Evolutionary conservation across 2,329 filamentous ascomycete species (phyloP).

Genomic region (Cyphellophora attinorum): DNA sequence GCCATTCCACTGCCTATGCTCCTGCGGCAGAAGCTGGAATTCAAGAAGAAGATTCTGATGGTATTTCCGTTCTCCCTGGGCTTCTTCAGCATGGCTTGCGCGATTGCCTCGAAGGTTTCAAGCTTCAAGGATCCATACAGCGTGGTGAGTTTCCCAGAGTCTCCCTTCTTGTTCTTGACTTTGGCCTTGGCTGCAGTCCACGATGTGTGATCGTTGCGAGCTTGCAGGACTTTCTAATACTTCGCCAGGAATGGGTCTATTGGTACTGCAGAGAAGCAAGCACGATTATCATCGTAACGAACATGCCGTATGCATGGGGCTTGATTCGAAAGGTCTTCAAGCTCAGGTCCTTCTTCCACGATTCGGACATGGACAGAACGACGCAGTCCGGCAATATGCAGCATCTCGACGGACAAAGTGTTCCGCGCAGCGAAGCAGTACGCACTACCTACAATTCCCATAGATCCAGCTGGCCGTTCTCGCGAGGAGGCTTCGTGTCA

Average conservation of each 20-base stretch:
- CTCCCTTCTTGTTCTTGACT: too few species aligned
- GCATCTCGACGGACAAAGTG: constrained; percentile 8
- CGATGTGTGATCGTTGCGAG: too few species aligned
- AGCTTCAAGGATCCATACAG: constrained; percentile 50
- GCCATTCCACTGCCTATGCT: constrained; percentile 38
- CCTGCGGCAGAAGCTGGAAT: constrained; percentile 29
- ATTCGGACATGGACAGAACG: constrained; percentile 12
- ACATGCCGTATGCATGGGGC: constrained; percentile 52
- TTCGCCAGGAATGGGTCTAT: constrained; percentile 50
- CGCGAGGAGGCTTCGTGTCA: too few species aligned
- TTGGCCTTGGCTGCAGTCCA: too few species aligned
- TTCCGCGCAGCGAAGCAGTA: too few species aligned
- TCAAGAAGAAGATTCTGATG: constrained; percentile 42
- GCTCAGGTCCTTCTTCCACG: constrained; percentile 21
- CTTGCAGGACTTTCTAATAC: too few species aligned
- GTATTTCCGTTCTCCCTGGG: constrained; percentile 49
- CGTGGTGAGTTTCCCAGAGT: too few species aligned
- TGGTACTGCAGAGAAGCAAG: constrained; percentile 54
- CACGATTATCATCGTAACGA: constrained; percentile 51
- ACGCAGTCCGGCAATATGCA: constrained; percentile 8
- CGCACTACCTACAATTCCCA: too few species aligned
- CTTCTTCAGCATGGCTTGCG: constrained; percentile 46
- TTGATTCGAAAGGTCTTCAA: constrained; percentile 41
- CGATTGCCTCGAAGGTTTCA: constrained; percentile 53
- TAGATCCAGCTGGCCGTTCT: too few species aligned